Conservation (phyloP, 768 basidiomycete species). For the Boletus vermiculosoides region DNA sequence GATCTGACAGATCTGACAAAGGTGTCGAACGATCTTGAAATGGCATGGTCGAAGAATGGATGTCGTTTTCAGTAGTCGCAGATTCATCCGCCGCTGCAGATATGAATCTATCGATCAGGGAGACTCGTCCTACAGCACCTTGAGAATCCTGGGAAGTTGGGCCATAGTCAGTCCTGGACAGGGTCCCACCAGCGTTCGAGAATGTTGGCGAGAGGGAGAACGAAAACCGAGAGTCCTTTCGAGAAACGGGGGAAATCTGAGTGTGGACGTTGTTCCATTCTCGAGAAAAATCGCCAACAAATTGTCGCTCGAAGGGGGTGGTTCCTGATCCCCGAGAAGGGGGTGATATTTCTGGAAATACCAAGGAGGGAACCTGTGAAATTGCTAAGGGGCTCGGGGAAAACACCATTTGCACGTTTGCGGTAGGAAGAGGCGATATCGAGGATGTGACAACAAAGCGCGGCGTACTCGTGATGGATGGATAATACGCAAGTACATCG, state of each 20-base stretch:
- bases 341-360: constrained; percentile 28
- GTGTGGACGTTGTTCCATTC: constrained; percentile 17
- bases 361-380: constrained; percentile 17
- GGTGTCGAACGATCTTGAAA: constrained; percentile 22
- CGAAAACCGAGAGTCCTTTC: constrained; percentile 4
- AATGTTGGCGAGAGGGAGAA: constrained; percentile 6
- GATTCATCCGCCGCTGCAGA: constrained; percentile 23
- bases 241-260: constrained; percentile 25
- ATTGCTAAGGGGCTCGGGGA: constrained; percentile 30
- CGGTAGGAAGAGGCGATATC: constrained; percentile 10
- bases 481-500: neutral
- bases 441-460: constrained; percentile 10
- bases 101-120: constrained; percentile 29
- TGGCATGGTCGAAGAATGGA: neutral
- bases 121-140: constrained; percentile 17
- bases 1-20: constrained; percentile 28
- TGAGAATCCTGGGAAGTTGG: constrained; percentile 8
- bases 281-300: constrained; percentile 18
- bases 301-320: constrained; percentile 32
- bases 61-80: neutral
- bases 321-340: constrained; percentile 25
- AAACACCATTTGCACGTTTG: constrained; percentile 16
- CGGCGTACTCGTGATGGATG: constrained; percentile 3
- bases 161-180: neutral
- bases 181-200: neutral